Conservation (phyloP, 1,139 yeast species). For the Debaryomyces sp. region DNA sequence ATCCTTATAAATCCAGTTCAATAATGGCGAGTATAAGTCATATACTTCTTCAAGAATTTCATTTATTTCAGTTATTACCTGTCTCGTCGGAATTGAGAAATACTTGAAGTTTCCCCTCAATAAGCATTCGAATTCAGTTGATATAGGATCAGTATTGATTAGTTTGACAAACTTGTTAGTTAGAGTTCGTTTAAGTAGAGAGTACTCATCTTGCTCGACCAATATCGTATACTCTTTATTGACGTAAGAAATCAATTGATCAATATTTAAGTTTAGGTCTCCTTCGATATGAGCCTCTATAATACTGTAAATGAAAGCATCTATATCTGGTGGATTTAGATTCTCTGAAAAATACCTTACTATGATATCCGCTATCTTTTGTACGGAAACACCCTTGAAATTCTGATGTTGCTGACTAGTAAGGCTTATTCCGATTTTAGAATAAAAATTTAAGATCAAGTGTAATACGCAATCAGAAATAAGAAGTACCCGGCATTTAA, state of each 20-base stretch:
- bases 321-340: neutral
- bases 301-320: neutral
- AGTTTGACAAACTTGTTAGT: conserved; percentile 3
- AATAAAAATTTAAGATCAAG: conserved; percentile 4
- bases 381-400: neutral
- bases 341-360: neutral
- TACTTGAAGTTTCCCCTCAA: conserved; percentile 16
- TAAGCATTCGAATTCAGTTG: conserved; percentile 4
- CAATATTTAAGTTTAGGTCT: neutral
- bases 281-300: neutral
- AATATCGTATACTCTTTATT: neutral
- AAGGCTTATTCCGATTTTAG: neutral
- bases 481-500: neutral
- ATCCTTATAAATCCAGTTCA: conserved; percentile 36
- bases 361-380: neutral
- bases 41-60: conserved; percentile 18
- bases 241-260: neutral
- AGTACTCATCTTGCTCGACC: neutral
- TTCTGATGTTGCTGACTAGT: neutral
- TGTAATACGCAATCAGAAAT: conserved; percentile 1
- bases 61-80: conserved; percentile 12
- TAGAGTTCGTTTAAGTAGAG: conserved; percentile 1
- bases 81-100: conserved; percentile 10
- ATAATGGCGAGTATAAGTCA: conserved; percentile 28
- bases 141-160: neutral